Percentiles rank a stretch among this genome's conserved stretches.
Conservation (phyloP, 2,329 filamentous ascomycete genomes). For the Leptographium galeiforme region DNA sequence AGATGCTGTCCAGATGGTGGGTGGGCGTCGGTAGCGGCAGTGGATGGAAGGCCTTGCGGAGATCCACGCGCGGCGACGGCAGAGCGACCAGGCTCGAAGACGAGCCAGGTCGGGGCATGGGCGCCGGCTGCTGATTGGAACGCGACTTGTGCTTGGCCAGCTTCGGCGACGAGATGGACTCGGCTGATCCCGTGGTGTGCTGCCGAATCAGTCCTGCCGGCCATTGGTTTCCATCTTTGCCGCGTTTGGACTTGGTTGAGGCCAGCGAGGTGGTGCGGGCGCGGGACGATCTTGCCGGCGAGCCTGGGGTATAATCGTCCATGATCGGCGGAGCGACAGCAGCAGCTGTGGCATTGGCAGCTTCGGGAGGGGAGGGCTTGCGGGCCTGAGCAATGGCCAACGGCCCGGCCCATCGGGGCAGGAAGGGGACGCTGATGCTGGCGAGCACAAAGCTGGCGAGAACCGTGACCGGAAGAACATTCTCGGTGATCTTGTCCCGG, state of each 20-base stretch:
- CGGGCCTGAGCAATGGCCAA: slow-evolving; percentile 71
- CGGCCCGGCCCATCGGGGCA: slow-evolving; percentile 68
- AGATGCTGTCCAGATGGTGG: slow-evolving; percentile 34
- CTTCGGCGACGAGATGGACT: slow-evolving; percentile 5
- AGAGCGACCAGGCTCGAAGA: slow-evolving; percentile 23
- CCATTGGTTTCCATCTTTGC: slow-evolving; percentile 21
- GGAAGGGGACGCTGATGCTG: slow-evolving; percentile 58
- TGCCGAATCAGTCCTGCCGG: slow-evolving; percentile 7
- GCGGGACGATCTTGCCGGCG: slow-evolving; percentile 37
- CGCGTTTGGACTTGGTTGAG: slow-evolving; percentile 36
- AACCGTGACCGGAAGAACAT: slow-evolving; percentile 66
- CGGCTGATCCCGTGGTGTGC: slow-evolving; percentile 6
- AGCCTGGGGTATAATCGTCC: slow-evolving; percentile 1
- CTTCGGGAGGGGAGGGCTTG: slow-evolving; percentile 54
- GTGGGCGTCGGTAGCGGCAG: neutral
- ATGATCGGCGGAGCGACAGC: slow-evolving; percentile 2
- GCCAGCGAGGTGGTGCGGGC: slow-evolving; percentile 52
- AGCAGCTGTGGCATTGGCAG: slow-evolving; percentile 16
- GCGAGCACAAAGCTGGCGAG: slow-evolving; percentile 70
- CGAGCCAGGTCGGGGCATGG: slow-evolving; percentile 8
- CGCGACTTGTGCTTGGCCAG: slow-evolving; percentile 3
- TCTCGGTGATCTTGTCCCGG: slow-evolving; percentile 68
- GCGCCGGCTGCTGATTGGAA: neutral
- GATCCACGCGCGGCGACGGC: slow-evolving; percentile 14
- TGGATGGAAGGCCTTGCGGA: neutral